phyloP scores from a whole-genome alignment of 1,284 basidiomycete genomes.

The Clitocybe nebularis region DNA sequence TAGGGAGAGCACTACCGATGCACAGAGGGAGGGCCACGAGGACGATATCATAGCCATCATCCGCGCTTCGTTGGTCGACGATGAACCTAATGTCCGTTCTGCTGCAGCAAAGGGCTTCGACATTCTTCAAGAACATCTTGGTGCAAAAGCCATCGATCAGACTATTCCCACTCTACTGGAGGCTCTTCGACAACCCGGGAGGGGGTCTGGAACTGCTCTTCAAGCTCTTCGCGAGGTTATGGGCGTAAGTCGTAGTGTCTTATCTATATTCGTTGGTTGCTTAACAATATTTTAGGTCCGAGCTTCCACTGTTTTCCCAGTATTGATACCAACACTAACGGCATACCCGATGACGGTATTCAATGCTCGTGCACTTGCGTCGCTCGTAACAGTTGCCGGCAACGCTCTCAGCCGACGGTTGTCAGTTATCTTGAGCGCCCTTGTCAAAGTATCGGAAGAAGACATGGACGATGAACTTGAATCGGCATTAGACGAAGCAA shows the following conservation, averaged over 20 bases:
- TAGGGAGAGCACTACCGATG: slow-evolving; percentile 82
- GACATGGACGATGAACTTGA: slow-evolving; percentile 67
- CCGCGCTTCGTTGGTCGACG: slow-evolving; percentile 84
- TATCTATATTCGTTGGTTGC: no score
- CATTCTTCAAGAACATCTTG: slow-evolving; percentile 85
- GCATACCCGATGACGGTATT: slow-evolving; percentile 90
- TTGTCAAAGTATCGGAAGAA: slow-evolving; percentile 70
- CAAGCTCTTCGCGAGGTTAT: slow-evolving; percentile 93
- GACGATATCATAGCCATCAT: slow-evolving; percentile 87
- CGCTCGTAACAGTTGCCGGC: slow-evolving; percentile 92
- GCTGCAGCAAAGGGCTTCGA: slow-evolving; percentile 96
- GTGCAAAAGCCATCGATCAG: slow-evolving; percentile 90
- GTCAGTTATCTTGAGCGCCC: slow-evolving; percentile 69
- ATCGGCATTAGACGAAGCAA: slow-evolving; percentile 73
- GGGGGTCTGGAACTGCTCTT: slow-evolving; percentile 91
- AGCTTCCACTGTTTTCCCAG: slow-evolving; percentile 93
- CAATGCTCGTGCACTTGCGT: slow-evolving; percentile 91
- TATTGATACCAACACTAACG: slow-evolving; percentile 93
- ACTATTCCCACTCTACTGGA: slow-evolving; percentile 95
- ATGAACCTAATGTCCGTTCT: slow-evolving; percentile 81
- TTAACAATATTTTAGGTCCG: no score
- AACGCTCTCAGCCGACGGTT: slow-evolving; percentile 83
- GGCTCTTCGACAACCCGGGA: slow-evolving; percentile 88
- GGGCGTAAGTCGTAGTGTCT: slow-evolving; percentile 77
- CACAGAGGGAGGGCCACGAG: slow-evolving; percentile 88